A percentile compares a stretch with the other conserved stretches of the same genome.
Evolutionary conservation across 2,329 filamentous ascomycete species (phyloP).

Genomic region (Fusarium humuli): DNA sequence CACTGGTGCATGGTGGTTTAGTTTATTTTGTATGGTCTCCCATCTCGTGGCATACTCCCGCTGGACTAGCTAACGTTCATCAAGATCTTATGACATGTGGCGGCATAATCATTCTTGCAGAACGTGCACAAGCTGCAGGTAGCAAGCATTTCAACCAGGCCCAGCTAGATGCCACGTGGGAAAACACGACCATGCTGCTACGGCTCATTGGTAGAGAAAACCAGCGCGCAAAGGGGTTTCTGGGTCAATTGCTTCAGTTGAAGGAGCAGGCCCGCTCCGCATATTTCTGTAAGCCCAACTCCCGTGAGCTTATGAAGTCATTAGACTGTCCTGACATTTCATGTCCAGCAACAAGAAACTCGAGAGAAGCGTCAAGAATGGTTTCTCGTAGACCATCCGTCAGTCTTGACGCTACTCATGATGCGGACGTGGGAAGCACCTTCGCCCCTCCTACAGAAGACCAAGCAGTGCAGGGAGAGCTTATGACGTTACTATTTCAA

Average conservation of each 20-base stretch:
- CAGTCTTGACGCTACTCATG: neutral
- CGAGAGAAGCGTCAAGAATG: neutral
- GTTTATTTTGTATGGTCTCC: neutral
- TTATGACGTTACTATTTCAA: neutral
- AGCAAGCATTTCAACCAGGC: neutral
- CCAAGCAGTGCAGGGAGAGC: neutral
- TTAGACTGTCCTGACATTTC: fast-evolving
- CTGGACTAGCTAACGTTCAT: neutral
- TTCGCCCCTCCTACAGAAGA: neutral
- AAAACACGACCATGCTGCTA: neutral
- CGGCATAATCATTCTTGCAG: neutral
- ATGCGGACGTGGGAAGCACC: neutral
- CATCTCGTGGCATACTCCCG: fast-evolving
- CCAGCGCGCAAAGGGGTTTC: neutral
- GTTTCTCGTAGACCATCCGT: neutral
- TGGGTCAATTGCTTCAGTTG: neutral
- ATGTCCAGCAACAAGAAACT: neutral
- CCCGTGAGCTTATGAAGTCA: too few species aligned
- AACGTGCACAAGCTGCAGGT: neutral
- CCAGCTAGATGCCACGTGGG: constrained; percentile 5
- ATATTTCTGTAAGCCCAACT: neutral
- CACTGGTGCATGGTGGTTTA: constrained; percentile 17
- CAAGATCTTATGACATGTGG: constrained; percentile 7
- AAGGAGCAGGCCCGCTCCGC: constrained; percentile 1
- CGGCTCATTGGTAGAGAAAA: neutral